A percentile compares a stretch with the other conserved stretches of the same genome.
These are phyloP conservation scores for Narthecium ossifragum DNA, from an alignment of 106 monocot genomes.

Conservation along the genomic window DNA sequence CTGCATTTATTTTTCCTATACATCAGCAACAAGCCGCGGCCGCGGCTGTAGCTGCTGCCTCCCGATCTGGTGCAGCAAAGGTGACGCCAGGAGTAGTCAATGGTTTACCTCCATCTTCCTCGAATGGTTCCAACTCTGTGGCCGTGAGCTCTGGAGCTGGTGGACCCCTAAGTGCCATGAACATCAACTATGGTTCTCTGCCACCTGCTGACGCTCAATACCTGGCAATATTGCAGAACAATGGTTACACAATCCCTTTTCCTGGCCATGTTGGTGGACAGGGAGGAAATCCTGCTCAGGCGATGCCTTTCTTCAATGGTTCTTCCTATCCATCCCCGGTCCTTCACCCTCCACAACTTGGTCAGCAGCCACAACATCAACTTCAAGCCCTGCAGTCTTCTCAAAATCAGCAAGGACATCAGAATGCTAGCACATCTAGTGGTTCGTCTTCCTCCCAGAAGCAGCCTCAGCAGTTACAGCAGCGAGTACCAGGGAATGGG, in stretches of 20 bases:
- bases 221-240: conserved; percentile 77
- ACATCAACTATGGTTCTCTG: conserved; percentile 70
- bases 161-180: conserved; percentile 32
- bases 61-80: conserved; percentile 21
- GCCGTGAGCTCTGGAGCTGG: conserved; percentile 16
- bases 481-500: conserved; percentile 7
- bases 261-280: conserved; percentile 55
- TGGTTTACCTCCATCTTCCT: conserved; percentile 22
- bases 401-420: conserved; percentile 28
- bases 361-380: no score
- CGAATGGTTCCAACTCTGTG: conserved; percentile 18
- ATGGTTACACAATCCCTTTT: conserved; percentile 68
- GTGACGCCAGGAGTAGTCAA: conserved; percentile 9
- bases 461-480: conserved; percentile 36
- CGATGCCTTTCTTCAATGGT: conserved; percentile 75
- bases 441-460: conserved; percentile 74
- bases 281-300: conserved; percentile 38
- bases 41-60: conserved; percentile 19
- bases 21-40: conserved; percentile 62
- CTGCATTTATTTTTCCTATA: conserved; percentile 77
- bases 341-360: conserved; percentile 63
- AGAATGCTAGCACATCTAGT: conserved; percentile 52
- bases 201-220: conserved; percentile 68
- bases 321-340: conserved; percentile 73
- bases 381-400: conserved; percentile 12